A percentile compares a stretch with the other conserved stretches of the same genome.
These are phyloP conservation scores for Lactifluus volemus DNA, from an alignment of 768 basidiomycete species.

Conservation along the genomic window DNA sequence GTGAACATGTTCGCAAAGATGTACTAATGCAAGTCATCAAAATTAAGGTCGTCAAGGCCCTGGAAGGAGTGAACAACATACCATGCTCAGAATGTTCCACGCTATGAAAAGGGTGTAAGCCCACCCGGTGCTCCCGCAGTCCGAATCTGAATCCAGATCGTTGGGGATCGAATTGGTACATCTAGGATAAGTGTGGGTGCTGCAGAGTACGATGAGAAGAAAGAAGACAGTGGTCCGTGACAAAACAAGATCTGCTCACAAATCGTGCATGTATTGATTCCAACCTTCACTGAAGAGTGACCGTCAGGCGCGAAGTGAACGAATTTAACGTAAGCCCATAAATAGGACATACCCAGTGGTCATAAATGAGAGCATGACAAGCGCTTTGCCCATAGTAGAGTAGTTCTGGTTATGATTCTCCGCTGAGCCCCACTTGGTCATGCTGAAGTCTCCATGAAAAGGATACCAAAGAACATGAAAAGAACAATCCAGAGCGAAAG, in stretches of 20 bases:
- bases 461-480: slow-evolving; percentile 86
- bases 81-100: slow-evolving; percentile 96
- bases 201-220: slow-evolving; percentile 26
- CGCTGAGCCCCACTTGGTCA: slow-evolving; percentile 76
- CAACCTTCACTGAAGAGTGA: slow-evolving; percentile 66
- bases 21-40: slow-evolving; percentile 43
- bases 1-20: slow-evolving; percentile 96
- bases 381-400: slow-evolving; percentile 62
- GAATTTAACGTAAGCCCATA: background rate
- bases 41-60: background rate
- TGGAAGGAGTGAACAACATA: slow-evolving; percentile 27
- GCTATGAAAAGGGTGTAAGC: slow-evolving; percentile 83
- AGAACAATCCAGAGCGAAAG: slow-evolving; percentile 82
- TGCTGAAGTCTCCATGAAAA: slow-evolving; percentile 80
- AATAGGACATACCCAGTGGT: slow-evolving; percentile 66
- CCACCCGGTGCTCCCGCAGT: slow-evolving; percentile 83
- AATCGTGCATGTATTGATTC: slow-evolving; percentile 98
- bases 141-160: slow-evolving; percentile 60
- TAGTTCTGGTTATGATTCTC: slow-evolving; percentile 72
- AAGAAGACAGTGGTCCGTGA: too few species aligned
- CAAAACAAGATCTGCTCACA: slow-evolving; percentile 37
- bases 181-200: slow-evolving; percentile 66
- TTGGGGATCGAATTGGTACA: slow-evolving; percentile 51
- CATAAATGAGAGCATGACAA: slow-evolving; percentile 90
- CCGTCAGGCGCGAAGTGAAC: slow-evolving; percentile 6